Base-by-base conservation (phyloP, 495 filamentous ascomycete genomes). In the Penicillium pancosmium region DNA sequence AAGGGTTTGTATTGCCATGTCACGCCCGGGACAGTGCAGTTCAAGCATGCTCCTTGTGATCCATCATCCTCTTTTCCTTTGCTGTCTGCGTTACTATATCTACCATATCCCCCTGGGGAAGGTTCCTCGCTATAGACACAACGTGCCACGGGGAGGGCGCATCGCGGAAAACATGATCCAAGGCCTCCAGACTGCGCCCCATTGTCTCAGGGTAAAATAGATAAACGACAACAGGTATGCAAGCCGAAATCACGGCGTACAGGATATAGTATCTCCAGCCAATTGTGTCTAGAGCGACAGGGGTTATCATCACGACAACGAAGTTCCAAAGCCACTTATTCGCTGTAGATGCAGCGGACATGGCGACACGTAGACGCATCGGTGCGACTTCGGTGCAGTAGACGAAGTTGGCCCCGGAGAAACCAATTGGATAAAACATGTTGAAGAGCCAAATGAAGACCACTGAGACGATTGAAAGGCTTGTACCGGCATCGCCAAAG, bases 141-240 rank as follows among this genome's bases (percentile, higher is more conserved):
- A 44, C 7, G 3, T 19, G 13, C 41, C 41, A 44, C 1, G 16
- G 5, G 7, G 41, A 44, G 7, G 41, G 41, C 16, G 41, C 41
- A 9, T 44, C 41, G 3, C 15, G 15, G 41, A 44, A 44, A 8
- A 44, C n/a, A 8, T 18, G 2, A n/a, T 60, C 56, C 5, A 64
- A 18, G 6, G 56, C 52, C 34, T 64, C 61, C 6, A 64, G 53
- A 18, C 52, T 52, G 52, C 59, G 9, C 10, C 52, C 27, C 15
- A 50, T 61, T 1, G 86, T 88, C 66, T 88, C 86, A 0, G 85
- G 85, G 66, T 83, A 88, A 74, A 85, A 84, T 68, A 86, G 82
- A 62, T 84, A 88, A 40, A 88, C 78, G 3, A 74, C 66, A 3
- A 75, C 68, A 0, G 81, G 84, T 6, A 66, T 56, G n/a, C 56